These are phyloP conservation scores for Saccharomycopsis selenospora DNA, from an alignment of 805 yeast genomes.

Conservation along the genomic window DNA sequence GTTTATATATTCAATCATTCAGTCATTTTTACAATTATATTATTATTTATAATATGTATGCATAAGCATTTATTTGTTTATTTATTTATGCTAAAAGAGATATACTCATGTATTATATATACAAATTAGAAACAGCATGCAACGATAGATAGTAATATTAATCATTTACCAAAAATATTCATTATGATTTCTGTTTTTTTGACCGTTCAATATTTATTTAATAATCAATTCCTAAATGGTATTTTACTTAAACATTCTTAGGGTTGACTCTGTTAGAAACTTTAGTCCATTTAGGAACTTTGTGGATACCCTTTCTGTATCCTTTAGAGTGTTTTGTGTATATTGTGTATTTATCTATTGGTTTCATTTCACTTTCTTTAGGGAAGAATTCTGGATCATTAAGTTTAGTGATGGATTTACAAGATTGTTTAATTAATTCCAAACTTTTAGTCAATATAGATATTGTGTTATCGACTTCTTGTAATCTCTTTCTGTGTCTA, in stretches of 20 bases:
- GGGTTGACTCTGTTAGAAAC: constrained; percentile 76
- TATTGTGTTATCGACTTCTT: constrained; percentile 71
- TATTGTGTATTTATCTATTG: constrained; percentile 81
- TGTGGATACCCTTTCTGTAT: constrained; percentile 83
- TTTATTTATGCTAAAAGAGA: no score
- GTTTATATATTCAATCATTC: no score
- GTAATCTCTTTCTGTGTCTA: constrained; percentile 79
- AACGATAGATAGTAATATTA: no score
- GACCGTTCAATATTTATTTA: no score
- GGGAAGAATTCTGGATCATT: constrained; percentile 48
- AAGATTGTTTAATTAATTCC: constrained; percentile 27
- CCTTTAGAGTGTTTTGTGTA: constrained; percentile 66
- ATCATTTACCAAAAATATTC: no score
- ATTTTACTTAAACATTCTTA: constrained; percentile 48
- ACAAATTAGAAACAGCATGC: no score
- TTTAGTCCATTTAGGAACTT: constrained; percentile 90
- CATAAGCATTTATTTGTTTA: no score
- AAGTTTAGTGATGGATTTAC: constrained; percentile 32
- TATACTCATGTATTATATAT: no score
- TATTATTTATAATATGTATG: no score
- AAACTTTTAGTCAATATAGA: constrained; percentile 52
- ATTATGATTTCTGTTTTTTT: no score
- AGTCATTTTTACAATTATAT: no score
- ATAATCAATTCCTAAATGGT: no score
- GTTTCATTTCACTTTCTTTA: constrained; percentile 69